Evolutionary conservation across 2,329 filamentous ascomycete species (phyloP).

Genomic region (Apiospora marii): DNA sequence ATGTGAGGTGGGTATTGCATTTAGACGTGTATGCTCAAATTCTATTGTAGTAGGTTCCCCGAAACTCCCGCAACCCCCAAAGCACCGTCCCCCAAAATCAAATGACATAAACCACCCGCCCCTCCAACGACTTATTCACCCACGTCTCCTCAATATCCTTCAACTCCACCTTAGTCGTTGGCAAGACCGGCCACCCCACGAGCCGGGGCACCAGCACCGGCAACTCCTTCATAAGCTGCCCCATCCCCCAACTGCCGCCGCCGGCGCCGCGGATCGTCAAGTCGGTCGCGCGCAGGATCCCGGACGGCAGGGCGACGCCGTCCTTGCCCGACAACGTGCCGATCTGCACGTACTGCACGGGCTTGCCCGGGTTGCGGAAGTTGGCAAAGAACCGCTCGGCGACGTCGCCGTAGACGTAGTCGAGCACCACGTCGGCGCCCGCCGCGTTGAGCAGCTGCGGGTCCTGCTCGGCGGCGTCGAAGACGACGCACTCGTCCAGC

Average conservation of each 20-base stretch:
- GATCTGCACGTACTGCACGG: constrained; percentile 62
- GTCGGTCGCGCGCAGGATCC: constrained; percentile 56
- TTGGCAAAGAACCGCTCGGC: constrained; percentile 50
- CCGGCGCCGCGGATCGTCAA: constrained; percentile 57
- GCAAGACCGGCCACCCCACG: constrained; percentile 40
- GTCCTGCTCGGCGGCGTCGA: constrained; percentile 48
- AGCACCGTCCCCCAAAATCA: constrained; percentile 10
- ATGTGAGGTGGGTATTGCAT: neutral
- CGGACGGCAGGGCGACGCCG: constrained; percentile 49
- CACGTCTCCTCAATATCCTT: constrained; percentile 44
- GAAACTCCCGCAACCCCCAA: neutral
- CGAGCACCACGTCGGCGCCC: constrained; percentile 61
- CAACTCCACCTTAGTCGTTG: constrained; percentile 29
- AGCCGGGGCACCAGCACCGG: constrained; percentile 41
- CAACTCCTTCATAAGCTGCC: constrained; percentile 41
- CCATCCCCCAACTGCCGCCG: constrained; percentile 51
- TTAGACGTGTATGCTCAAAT: neutral
- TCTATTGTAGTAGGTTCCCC: too few species aligned
- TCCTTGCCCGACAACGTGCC: constrained; percentile 51
- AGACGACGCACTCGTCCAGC: constrained; percentile 55
- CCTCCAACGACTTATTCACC: constrained; percentile 38
- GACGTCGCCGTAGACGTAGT: constrained; percentile 63
- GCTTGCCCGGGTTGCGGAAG: constrained; percentile 46
- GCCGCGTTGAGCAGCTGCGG: constrained; percentile 46
- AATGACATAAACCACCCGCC: constrained; percentile 39